These are phyloP conservation scores for Nothomitra cinnamomea DNA, from an alignment of 2,329 filamentous ascomycete species.

Conservation along the genomic window DNA sequence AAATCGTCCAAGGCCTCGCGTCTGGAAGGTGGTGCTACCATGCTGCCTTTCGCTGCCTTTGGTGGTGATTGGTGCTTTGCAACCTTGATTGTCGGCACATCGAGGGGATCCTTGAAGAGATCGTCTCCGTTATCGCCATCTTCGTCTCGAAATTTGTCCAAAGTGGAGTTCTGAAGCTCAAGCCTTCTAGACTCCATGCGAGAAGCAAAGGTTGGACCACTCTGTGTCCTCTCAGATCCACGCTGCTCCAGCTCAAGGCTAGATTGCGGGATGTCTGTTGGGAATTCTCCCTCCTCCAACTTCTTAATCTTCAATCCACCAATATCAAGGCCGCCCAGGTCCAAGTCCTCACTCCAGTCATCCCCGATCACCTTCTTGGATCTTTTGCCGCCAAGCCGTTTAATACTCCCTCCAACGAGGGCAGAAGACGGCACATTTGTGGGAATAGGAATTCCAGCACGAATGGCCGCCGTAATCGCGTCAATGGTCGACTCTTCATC, in stretches of 20 bases:
- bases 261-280: slow-evolving; percentile 51
- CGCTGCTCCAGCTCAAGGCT: slow-evolving; percentile 34
- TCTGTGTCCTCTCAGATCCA: slow-evolving; percentile 23
- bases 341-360: slow-evolving; percentile 68
- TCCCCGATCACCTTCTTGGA: slow-evolving; percentile 57
- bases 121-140: slow-evolving; percentile 36
- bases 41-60: slow-evolving; percentile 37
- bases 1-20: neutral
- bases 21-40: slow-evolving; percentile 29
- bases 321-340: slow-evolving; percentile 43
- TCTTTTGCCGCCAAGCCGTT: slow-evolving; percentile 63
- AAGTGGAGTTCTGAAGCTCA: slow-evolving; percentile 21
- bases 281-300: slow-evolving; percentile 42
- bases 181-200: slow-evolving; percentile 9
- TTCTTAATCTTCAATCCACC: slow-evolving; percentile 46
- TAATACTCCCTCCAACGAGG: slow-evolving; percentile 81
- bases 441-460: slow-evolving; percentile 82
- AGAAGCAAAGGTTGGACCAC: slow-evolving; percentile 16
- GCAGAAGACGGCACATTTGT: slow-evolving; percentile 75
- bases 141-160: slow-evolving; percentile 47
- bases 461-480: slow-evolving; percentile 73
- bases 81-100: slow-evolving; percentile 49
- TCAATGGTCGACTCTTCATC: slow-evolving; percentile 72
- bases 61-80: slow-evolving; percentile 37
- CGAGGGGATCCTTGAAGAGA: slow-evolving; percentile 44